phyloP scores from a whole-genome alignment of 2,329 filamentous ascomycete species.

The Diaporthe longicolla region DNA sequence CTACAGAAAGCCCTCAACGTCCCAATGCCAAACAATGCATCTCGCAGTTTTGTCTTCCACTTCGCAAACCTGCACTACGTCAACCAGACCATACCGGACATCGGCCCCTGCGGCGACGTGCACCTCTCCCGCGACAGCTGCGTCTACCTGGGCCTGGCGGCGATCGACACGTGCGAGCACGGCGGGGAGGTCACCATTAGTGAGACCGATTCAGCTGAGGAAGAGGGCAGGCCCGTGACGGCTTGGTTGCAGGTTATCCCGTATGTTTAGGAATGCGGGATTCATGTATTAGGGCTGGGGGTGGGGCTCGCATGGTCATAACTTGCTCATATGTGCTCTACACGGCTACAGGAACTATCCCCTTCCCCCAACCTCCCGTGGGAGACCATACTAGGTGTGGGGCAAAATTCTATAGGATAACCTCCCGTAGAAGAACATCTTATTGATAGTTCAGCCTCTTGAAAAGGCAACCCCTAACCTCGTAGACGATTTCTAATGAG shows the following conservation, averaged over 20 bases:
- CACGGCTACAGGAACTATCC: too few relatives aligned
- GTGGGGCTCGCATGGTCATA: background rate
- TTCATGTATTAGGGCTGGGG: background rate
- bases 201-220: background rate
- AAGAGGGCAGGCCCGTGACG: background rate
- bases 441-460: too few relatives aligned
- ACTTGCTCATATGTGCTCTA: too few relatives aligned
- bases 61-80: background rate
- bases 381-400: too few relatives aligned
- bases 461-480: too few relatives aligned
- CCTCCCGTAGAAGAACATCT: too few relatives aligned
- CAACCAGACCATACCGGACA: background rate
- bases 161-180: constrained; percentile 4
- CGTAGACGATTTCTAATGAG: too few relatives aligned
- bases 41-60: background rate
- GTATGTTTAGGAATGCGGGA: background rate
- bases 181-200: constrained; percentile 24
- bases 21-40: background rate
- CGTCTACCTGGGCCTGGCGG: background rate
- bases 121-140: constrained; percentile 1
- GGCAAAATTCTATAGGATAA: too few relatives aligned
- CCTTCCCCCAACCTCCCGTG: too few relatives aligned
- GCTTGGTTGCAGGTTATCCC: constrained; percentile 19
- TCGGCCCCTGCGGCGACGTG: background rate
- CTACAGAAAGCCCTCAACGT: constrained; percentile 4